phyloP scores from a whole-genome alignment of 768 basidiomycete genomes.

The Botryobasidium botryosum region DNA sequence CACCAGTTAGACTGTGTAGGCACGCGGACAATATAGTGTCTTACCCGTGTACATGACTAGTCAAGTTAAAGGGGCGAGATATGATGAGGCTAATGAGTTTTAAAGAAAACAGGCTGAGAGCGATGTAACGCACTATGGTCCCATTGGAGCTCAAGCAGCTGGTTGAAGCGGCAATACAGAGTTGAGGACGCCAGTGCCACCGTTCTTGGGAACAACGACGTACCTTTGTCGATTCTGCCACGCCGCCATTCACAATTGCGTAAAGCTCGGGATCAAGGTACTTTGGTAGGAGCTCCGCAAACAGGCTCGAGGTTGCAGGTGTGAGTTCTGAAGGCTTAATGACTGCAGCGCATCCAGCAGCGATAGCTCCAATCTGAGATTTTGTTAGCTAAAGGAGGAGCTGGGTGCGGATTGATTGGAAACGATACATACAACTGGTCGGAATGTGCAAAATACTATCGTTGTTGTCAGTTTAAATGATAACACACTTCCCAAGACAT shows the following conservation, averaged over 20 bases:
- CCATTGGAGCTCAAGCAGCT: conserved; percentile 59
- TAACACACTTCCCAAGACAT: too few relatives aligned
- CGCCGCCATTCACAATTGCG: conserved; percentile 48
- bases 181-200: too few relatives aligned
- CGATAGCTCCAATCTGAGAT: conserved; percentile 47
- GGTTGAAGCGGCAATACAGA: conserved; percentile 15
- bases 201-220: too few relatives aligned
- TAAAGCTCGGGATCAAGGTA: conserved; percentile 55
- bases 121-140: conserved; percentile 35
- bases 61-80: background rate
- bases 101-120: too few relatives aligned
- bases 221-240: conserved; percentile 46
- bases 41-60: conserved; percentile 28
- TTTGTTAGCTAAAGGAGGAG: too few relatives aligned
- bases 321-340: conserved; percentile 65
- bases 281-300: conserved; percentile 51
- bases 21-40: too few relatives aligned
- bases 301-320: conserved; percentile 35
- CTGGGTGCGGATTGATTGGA: too few relatives aligned
- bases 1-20: too few relatives aligned
- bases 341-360: conserved; percentile 55
- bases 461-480: too few relatives aligned
- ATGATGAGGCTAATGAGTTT: too few relatives aligned
- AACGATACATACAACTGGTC: too few relatives aligned
- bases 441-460: too few relatives aligned